A percentile compares a stretch with the other conserved stretches of the same genome.
Conservation (phyloP, 2,329 filamentous ascomycete genomes). For the Aspergillus fructus region DNA sequence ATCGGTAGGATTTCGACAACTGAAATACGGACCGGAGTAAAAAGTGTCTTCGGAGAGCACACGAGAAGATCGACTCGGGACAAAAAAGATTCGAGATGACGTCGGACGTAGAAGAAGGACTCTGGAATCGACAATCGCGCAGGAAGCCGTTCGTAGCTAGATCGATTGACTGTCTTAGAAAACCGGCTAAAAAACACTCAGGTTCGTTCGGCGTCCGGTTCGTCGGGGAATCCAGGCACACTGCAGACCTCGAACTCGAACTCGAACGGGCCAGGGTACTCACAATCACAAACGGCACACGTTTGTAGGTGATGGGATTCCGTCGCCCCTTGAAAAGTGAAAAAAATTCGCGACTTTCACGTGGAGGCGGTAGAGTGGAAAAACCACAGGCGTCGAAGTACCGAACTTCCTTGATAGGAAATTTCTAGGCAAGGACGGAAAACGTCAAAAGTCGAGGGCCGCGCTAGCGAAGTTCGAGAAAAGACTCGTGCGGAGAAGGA, state of each 20-base stretch:
- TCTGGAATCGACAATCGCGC: background rate
- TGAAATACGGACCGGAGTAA: constrained; percentile 11
- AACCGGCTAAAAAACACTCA: constrained; percentile 6
- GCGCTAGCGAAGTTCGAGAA: constrained; percentile 20
- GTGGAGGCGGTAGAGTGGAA: constrained; percentile 18
- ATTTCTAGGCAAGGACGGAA: constrained; percentile 13
- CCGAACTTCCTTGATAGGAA: constrained; percentile 12
- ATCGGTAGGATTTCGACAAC: constrained; percentile 19
- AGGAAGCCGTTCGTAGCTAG: constrained; percentile 2
- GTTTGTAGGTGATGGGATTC: constrained; percentile 6
- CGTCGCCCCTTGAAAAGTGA: constrained; percentile 23
- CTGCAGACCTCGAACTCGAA: constrained; percentile 7
- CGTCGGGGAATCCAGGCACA: constrained; percentile 14
- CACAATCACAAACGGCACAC: constrained; percentile 11
- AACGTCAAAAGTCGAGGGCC: constrained; percentile 9
- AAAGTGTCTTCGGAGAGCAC: constrained; percentile 15
- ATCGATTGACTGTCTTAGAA: constrained; percentile 7
- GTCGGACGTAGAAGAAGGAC: background rate
- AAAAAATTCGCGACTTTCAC: constrained; percentile 28
- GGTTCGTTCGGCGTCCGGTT: constrained; percentile 15
- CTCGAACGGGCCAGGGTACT: constrained; percentile 10
- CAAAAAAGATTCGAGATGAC: background rate
- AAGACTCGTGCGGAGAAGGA: constrained; percentile 21
- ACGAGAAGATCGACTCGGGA: constrained; percentile 1
- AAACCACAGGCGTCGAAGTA: constrained; percentile 1